phyloP scores from a whole-genome alignment of 1,284 basidiomycete species.

The Ustilago lituana region DNA sequence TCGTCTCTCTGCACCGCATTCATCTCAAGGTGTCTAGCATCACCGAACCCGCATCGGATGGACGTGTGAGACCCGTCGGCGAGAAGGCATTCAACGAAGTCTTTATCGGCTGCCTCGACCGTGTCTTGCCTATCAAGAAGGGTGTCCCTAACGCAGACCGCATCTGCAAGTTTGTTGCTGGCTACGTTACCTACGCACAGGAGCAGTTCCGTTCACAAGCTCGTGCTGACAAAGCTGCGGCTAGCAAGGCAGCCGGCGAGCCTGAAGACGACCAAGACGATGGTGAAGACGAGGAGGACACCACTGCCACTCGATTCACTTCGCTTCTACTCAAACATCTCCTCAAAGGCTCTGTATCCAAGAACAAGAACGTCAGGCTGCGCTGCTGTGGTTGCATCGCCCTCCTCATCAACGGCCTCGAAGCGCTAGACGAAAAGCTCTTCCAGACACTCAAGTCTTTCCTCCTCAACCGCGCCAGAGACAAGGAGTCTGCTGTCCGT shows the following conservation, averaged over 20 bases:
- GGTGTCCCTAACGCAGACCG: constrained; percentile 82
- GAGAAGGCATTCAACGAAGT: constrained; percentile 82
- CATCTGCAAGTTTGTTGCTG: constrained; percentile 83
- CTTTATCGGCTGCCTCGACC: constrained; percentile 73
- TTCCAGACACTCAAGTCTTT: constrained; percentile 77
- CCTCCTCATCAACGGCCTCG: constrained; percentile 51
- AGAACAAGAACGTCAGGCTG: constrained; percentile 87
- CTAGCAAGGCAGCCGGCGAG: constrained; percentile 14
- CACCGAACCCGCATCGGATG: constrained; percentile 69
- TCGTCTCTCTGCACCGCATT: constrained; percentile 83
- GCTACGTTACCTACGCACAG: constrained; percentile 76
- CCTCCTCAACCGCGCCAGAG: constrained; percentile 80
- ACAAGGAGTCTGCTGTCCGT: constrained; percentile 85
- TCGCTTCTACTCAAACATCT: constrained; percentile 78
- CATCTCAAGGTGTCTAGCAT: constrained; percentile 76
- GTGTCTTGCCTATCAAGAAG: constrained; percentile 83
- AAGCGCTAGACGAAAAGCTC: constrained; percentile 77
- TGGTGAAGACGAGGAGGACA: constrained; percentile 76
- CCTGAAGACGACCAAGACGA: constrained; percentile 67
- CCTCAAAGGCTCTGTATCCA: constrained; percentile 83
- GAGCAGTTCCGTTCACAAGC: constrained; percentile 52
- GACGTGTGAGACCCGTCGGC: constrained; percentile 70
- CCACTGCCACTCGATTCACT: constrained; percentile 78
- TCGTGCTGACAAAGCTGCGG: constrained; percentile 27
- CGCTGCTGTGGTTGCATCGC: constrained; percentile 80